Conservation (phyloP, 129 eudicot species). For the Saposhnikovia divaricata region DNA sequence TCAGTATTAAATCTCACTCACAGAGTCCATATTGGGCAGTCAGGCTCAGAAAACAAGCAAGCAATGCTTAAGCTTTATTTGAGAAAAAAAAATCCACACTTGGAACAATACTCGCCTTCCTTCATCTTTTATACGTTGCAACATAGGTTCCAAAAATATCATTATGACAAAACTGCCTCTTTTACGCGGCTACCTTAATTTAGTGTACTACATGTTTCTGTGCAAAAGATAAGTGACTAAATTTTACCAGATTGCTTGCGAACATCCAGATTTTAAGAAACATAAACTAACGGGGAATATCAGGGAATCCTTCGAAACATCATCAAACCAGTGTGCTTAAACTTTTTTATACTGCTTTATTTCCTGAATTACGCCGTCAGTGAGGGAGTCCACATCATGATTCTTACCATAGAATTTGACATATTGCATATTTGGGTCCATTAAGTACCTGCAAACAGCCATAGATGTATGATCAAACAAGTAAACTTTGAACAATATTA, state of each 20-base stretch:
- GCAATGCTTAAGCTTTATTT: neutral
- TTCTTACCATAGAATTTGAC: constrained; percentile 86
- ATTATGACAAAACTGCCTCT: neutral
- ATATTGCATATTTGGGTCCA: constrained; percentile 84
- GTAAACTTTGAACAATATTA: neutral
- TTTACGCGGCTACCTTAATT: neutral
- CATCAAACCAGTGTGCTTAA: constrained; percentile 14
- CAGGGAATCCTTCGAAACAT: neutral
- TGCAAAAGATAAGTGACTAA: neutral
- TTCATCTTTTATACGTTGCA: neutral
- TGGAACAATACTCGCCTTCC: neutral
- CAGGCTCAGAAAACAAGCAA: neutral
- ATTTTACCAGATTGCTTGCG: neutral
- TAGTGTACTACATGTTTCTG: neutral
- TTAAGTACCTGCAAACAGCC: constrained; percentile 61
- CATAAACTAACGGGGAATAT: neutral
- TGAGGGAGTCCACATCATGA: constrained; percentile 55
- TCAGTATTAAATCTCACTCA: neutral
- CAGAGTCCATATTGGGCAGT: neutral
- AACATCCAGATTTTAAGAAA: neutral
- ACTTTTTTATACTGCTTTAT: constrained; percentile 53
- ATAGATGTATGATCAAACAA: neutral
- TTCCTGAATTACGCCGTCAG: constrained; percentile 68
- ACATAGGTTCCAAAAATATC: neutral
- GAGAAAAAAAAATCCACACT: neutral